Conservation (phyloP, 1,284 basidiomycete genomes). For the Ganoderma leucocontextum region DNA sequence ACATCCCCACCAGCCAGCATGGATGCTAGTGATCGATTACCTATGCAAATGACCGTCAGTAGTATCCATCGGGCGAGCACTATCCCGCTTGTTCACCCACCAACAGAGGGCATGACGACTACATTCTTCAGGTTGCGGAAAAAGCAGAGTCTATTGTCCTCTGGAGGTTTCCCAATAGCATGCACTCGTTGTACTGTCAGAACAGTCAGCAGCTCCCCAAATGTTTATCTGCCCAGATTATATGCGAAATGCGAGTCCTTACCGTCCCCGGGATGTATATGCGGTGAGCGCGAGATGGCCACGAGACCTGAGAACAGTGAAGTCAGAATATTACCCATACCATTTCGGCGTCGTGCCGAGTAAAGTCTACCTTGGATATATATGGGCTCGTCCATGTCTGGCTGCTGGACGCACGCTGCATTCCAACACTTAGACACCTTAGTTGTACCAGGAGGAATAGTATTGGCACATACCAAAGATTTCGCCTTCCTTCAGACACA, state of each 20-base stretch:
- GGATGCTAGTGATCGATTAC: conserved; percentile 69
- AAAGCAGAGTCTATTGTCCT: conserved; percentile 57
- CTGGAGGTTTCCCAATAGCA: conserved; percentile 76
- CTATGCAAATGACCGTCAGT: conserved; percentile 44
- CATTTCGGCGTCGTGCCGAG: neutral
- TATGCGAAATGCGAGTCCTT: conserved; percentile 19
- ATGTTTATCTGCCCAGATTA: neutral
- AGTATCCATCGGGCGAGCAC: neutral
- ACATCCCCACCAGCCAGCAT: conserved; percentile 78
- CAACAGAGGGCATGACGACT: conserved; percentile 74
- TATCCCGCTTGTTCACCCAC: conserved; percentile 44
- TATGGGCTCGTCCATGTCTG: conserved; percentile 51
- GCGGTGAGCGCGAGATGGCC: conserved; percentile 70
- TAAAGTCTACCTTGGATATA: conserved; percentile 57
- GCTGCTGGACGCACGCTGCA: conserved; percentile 63
- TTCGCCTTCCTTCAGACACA: conserved; percentile 57
- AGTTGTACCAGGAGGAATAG: neutral
- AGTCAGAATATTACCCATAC: neutral
- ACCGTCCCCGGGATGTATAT: conserved; percentile 79
- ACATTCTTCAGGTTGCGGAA: conserved; percentile 74
- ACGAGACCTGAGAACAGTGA: conserved; percentile 43
- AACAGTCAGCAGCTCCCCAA: neutral
- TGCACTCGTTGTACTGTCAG: conserved; percentile 69
- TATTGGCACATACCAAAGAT: conserved; percentile 62
- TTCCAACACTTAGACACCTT: neutral